Evolutionary conservation across 306 rosid species (phyloP).

Genomic region (Trifolium repens): DNA sequence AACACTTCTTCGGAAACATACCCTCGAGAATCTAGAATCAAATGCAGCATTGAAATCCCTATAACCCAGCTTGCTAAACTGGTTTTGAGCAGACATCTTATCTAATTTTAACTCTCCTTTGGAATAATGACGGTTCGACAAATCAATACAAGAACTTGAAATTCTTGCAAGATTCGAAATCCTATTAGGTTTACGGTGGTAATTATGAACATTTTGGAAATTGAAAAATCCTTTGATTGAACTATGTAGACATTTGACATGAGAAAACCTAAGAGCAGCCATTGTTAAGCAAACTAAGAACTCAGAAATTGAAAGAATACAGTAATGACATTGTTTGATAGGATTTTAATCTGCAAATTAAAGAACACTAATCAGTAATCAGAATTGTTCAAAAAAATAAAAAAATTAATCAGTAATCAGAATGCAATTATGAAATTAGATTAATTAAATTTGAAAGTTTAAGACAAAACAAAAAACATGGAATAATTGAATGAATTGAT

Average conservation of each 20-base stretch:
- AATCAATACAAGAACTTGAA: constrained; percentile 47
- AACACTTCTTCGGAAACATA: constrained; percentile 35
- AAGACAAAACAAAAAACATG: not conserved
- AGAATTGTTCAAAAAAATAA: no score
- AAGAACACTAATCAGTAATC: constrained; percentile 32
- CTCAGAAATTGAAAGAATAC: constrained; percentile 36
- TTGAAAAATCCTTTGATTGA: constrained; percentile 44
- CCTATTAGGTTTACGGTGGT: constrained; percentile 19
- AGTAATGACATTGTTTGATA: constrained; percentile 29
- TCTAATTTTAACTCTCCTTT: constrained; percentile 37
- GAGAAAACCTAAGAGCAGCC: constrained; percentile 57
- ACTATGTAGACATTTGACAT: constrained; percentile 46
- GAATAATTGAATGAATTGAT: constrained; percentile 3
- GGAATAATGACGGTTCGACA: constrained; percentile 30
- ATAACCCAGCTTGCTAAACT: constrained; percentile 29
- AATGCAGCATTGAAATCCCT: constrained; percentile 37
- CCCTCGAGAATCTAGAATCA: constrained; percentile 42
- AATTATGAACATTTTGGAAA: constrained; percentile 35
- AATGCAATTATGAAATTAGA: constrained; percentile 31
- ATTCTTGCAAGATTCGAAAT: constrained; percentile 36
- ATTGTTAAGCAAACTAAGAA: constrained; percentile 46
- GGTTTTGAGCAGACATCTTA: constrained; percentile 17
- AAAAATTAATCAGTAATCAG: constrained; percentile 15
- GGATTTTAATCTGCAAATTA: constrained; percentile 50
- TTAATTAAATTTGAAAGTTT: constrained; percentile 8